These are phyloP conservation scores for Chlorella sp. DNA, from an alignment of 139 green algal species.

Conservation along the genomic window DNA sequence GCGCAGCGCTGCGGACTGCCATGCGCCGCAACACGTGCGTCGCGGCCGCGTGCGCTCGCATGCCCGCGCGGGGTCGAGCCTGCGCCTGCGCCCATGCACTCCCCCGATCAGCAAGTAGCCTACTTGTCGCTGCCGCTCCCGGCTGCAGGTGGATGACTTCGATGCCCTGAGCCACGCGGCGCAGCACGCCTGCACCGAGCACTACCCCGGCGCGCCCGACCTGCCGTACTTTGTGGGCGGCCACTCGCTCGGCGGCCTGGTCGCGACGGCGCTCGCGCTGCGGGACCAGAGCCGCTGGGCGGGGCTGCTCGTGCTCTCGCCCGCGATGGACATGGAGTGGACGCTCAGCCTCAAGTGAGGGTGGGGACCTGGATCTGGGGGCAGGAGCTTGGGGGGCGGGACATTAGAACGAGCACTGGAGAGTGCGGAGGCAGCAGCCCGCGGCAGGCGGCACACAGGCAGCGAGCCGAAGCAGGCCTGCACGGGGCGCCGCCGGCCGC, in stretches of 20 bases:
- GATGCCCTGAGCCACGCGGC: conserved; percentile 31
- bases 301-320: conserved; percentile 66
- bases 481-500: too few species aligned
- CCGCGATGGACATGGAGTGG: conserved; percentile 77
- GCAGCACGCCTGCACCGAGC: background rate
- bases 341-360: conserved; percentile 57
- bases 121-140: background rate
- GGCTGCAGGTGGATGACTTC: conserved; percentile 53
- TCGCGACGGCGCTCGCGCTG: conserved; percentile 42
- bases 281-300: conserved; percentile 45
- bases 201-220: background rate
- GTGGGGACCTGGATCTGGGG: too few species aligned
- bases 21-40: too few species aligned
- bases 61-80: too few species aligned
- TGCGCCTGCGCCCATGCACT: background rate
- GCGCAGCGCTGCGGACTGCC: too few species aligned
- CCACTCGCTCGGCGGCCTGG: conserved; percentile 72
- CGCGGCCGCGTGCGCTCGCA: too few species aligned
- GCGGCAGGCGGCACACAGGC: too few species aligned
- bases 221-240: conserved; percentile 57
- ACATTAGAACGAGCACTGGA: too few species aligned
- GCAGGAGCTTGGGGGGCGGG: background rate
- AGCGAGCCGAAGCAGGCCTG: too few species aligned
- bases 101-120: background rate
- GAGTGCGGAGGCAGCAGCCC: too few species aligned